A percentile compares a stretch with the other conserved stretches of the same genome.
phyloP scores from a whole-genome alignment of 805 yeast species.

The Pichia rugopelliculosa region DNA sequence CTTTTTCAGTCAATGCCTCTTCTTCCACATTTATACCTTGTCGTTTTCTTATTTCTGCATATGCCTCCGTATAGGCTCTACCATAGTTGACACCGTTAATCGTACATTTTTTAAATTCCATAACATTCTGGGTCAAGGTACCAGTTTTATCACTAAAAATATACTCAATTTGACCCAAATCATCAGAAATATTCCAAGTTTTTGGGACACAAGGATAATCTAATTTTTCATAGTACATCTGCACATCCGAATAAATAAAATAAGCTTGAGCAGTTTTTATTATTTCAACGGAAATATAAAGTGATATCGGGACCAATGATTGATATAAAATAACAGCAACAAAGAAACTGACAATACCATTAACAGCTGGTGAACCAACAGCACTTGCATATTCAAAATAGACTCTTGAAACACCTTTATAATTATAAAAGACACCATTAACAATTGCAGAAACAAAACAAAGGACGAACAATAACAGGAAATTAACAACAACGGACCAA shows the following conservation, averaged over 20 bases:
- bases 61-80: conserved; percentile 75
- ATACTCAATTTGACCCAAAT: conserved; percentile 79
- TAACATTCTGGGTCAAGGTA: conserved; percentile 73
- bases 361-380: conserved; percentile 56
- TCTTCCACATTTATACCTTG: conserved; percentile 68
- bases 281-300: conserved; percentile 75
- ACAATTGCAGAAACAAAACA: conserved; percentile 66
- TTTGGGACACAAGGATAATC: conserved; percentile 82
- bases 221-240: conserved; percentile 58
- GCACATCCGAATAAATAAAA: conserved; percentile 68
- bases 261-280: conserved; percentile 77
- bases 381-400: conserved; percentile 64
- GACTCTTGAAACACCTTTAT: conserved; percentile 43
- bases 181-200: conserved; percentile 81
- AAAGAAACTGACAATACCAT: conserved; percentile 66
- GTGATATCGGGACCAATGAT: conserved; percentile 75
- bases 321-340: conserved; percentile 73
- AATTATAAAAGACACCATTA: conserved; percentile 58
- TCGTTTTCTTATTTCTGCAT: conserved; percentile 70
- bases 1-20: conserved; percentile 31
- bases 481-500: conserved; percentile 61
- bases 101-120: conserved; percentile 81
- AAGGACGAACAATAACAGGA: conserved; percentile 51
- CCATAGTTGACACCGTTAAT: conserved; percentile 70
- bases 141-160: conserved; percentile 83